Evolutionary conservation across 2,329 filamentous ascomycete species (phyloP).

Genomic region (Xylaria polymorpha): DNA sequence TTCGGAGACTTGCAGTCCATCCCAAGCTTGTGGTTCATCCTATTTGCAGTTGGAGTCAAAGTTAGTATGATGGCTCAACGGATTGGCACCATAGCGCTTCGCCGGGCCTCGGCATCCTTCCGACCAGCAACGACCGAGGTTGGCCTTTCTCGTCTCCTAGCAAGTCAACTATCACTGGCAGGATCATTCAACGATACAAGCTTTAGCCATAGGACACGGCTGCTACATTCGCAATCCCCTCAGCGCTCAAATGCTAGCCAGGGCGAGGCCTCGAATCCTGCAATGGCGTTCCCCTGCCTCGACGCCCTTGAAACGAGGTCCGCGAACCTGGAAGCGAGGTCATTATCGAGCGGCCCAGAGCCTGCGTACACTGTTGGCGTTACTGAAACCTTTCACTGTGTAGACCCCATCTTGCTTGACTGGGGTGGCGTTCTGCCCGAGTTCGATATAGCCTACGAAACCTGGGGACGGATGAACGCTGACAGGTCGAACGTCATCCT

Average conservation of each 20-base stretch:
- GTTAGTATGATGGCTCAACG: conserved; percentile 44
- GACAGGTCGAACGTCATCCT: conserved; percentile 90
- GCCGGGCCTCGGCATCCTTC: conserved; percentile 42
- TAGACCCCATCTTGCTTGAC: conserved; percentile 82
- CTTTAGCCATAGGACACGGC: conserved; percentile 36
- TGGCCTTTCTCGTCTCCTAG: conserved; percentile 24
- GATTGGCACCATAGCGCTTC: conserved; percentile 42
- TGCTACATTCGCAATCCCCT: conserved; percentile 45
- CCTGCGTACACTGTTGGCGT: conserved; percentile 92
- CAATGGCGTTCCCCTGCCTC: conserved; percentile 90
- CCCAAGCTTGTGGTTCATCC: conserved; percentile 22
- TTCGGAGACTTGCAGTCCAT: conserved; percentile 30
- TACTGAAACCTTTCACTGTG: conserved; percentile 81
- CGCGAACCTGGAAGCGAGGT: conserved; percentile 74
- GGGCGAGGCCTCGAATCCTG: conserved; percentile 75
- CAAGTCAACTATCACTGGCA: conserved; percentile 30
- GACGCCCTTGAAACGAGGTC: conserved; percentile 85
- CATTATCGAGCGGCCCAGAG: conserved; percentile 82
- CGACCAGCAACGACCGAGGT: conserved; percentile 25
- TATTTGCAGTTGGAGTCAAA: conserved; percentile 2
- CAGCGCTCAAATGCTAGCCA: conserved; percentile 40
- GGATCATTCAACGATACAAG: conserved; percentile 11
- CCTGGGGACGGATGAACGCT: conserved; percentile 85
- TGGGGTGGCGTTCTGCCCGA: conserved; percentile 94
- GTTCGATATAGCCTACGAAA: conserved; percentile 92